Percentiles rank a stretch among this genome's conserved stretches.
phyloP scores from a whole-genome alignment of 345 rosid species.

The Sisymbrium irio region DNA sequence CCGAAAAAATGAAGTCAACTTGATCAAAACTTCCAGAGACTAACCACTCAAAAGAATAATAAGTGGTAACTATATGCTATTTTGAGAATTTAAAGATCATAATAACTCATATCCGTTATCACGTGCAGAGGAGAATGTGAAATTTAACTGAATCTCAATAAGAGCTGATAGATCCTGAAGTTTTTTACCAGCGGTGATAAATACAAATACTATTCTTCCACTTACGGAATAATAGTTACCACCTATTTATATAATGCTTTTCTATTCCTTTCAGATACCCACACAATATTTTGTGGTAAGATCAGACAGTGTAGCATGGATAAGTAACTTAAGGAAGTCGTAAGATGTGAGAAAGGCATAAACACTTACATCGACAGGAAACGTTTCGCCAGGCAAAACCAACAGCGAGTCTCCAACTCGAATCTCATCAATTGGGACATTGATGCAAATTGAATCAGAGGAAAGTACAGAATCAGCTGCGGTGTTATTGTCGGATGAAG shows the following conservation, averaged over 20 bases:
- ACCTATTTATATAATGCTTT: neutral
- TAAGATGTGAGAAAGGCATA: conserved; percentile 7
- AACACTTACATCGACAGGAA: conserved; percentile 88
- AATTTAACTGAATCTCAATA: neutral
- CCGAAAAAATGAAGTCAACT: conserved; percentile 19
- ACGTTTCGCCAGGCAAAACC: conserved; percentile 92
- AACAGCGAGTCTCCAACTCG: conserved; percentile 82
- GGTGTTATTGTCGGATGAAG: conserved; percentile 62
- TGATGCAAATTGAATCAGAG: conserved; percentile 77
- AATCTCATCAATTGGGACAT: conserved; percentile 82
- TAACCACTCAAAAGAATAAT: neutral
- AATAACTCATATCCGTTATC: neutral
- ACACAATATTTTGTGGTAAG: neutral
- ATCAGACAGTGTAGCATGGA: conserved; percentile 9
- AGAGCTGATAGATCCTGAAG: neutral
- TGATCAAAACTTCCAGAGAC: neutral
- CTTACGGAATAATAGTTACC: conserved; percentile 8
- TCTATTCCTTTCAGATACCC: neutral
- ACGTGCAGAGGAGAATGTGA: conserved; percentile 1
- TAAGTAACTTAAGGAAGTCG: conserved; percentile 7
- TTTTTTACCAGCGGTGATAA: neutral
- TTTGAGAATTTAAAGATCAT: neutral
- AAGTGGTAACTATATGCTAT: neutral
- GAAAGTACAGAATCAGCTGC: conserved; percentile 61
- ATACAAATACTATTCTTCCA: neutral